phyloP scores from a whole-genome alignment of 2,329 filamentous ascomycete genomes.

The Hypocrella siamensis region DNA sequence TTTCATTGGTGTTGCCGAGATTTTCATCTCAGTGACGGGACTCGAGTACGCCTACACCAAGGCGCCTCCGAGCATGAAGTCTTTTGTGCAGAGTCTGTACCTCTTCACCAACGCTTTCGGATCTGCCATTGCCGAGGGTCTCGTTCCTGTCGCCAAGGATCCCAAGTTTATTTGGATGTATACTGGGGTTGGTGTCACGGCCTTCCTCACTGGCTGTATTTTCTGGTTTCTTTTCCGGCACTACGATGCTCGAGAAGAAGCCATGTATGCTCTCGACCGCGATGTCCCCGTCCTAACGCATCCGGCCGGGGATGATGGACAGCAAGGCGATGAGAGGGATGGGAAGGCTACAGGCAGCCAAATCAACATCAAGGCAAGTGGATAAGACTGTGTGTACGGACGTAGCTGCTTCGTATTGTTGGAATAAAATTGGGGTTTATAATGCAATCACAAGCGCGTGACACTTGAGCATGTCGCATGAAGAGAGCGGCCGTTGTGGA shows the following conservation, averaged over 20 bases:
- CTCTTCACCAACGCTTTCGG: slow-evolving; percentile 44
- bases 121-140: slow-evolving; percentile 42
- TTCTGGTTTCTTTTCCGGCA: slow-evolving; percentile 32
- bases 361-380: too few relatives aligned
- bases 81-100: slow-evolving; percentile 42
- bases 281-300: slow-evolving; percentile 11
- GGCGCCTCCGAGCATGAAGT: slow-evolving; percentile 53
- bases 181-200: slow-evolving; percentile 33
- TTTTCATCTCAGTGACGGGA: slow-evolving; percentile 50
- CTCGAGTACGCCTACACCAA: slow-evolving; percentile 63
- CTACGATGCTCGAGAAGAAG: slow-evolving; percentile 21
- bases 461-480: too few relatives aligned
- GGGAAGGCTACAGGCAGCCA: too few relatives aligned
- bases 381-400: too few relatives aligned
- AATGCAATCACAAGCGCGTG: too few relatives aligned
- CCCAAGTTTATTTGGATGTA: slow-evolving; percentile 56
- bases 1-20: slow-evolving; percentile 42
- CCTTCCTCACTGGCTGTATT: slow-evolving; percentile 29
- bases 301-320: neutral
- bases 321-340: neutral
- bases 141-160: slow-evolving; percentile 44
- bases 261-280: slow-evolving; percentile 22
- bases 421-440: too few relatives aligned
- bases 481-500: too few relatives aligned
- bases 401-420: too few relatives aligned